A percentile compares a stretch with the other conserved stretches of the same genome.
These are phyloP conservation scores for Phalaenopsis aphrodite DNA, from an alignment of 106 monocot species.

Conservation along the genomic window DNA sequence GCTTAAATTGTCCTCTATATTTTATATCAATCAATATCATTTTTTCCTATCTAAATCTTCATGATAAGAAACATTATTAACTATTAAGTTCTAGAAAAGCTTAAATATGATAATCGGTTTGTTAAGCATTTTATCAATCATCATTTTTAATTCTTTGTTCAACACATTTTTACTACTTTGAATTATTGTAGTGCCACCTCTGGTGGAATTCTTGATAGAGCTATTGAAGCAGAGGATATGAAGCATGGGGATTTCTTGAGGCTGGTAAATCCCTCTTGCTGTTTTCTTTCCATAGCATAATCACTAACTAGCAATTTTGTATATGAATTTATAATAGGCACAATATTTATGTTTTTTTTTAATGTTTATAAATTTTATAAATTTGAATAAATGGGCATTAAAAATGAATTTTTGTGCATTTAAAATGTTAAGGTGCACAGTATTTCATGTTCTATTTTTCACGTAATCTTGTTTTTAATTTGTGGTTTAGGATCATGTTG, in stretches of 20 bases:
- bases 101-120: not conserved
- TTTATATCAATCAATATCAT: not conserved
- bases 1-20: not conserved
- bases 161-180: not conserved
- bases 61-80: not conserved
- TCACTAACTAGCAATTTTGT: not conserved
- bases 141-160: not conserved
- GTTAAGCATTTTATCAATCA: not conserved
- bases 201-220: conserved; percentile 86
- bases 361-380: conserved; percentile 2
- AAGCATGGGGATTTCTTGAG: conserved; percentile 94
- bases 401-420: not conserved
- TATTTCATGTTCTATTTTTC: too few species aligned
- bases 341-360: not conserved
- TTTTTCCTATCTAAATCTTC: not conserved
- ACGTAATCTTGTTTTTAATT: not conserved
- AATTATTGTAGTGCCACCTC: conserved; percentile 49
- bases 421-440: not conserved
- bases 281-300: not conserved
- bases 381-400: not conserved
- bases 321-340: not conserved
- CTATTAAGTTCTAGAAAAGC: not conserved
- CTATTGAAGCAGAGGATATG: conserved; percentile 83
- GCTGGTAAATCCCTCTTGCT: conserved; percentile 22
- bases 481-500: conserved; percentile 73